Base-by-base conservation (phyloP, 805 yeast species). In the Candida nitratophila region DNA sequence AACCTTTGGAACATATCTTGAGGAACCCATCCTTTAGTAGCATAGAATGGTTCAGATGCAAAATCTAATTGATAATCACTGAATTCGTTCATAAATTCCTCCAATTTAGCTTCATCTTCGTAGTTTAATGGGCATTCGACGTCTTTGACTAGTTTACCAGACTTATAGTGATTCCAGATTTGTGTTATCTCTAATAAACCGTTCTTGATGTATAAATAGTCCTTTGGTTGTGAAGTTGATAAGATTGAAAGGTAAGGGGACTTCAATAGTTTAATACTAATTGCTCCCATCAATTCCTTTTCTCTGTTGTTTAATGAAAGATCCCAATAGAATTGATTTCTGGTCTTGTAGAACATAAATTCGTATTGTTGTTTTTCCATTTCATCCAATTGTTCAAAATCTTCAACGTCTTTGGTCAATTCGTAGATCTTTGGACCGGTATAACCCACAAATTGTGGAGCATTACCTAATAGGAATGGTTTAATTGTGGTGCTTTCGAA, bases 1-100 rank as follows among this genome's bases (percentile, higher is more conserved):
- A 87, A 70, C 40, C 76, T 76, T 30, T 79, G 83, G 57, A 91
- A 90, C 84, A 88, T 79, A 59, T 88, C 96, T 59, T 88, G 96
- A 16, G 98, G 96, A 45, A 93, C 76, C 96, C 97, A 91, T 5
- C 96, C 96, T 44, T 86, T 84, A 21, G 96, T 85, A 39, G 91
- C 91, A 27, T 86, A 83, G 64, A 88, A 90, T 36, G 97, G 96
- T 41, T 80, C 74, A 6, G 81, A 70, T 32, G 83, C 74, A 39
- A 85, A 65, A 52, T 77, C 79, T 50, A 76, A 67, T 63, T 87
- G 91, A 68, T 86, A 85, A 27, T 71, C 74, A 46, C 76, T 80
- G 53, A 87, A 70, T 22, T 74, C 76, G 20, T 68, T 56, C 42
- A 77, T 78, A 56, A 81, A 84, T 42, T 68, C 61, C 46, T 79